Evolutionary conservation across 805 yeast species (phyloP).

Genomic region (Hanseniaspora nectarophila): DNA sequence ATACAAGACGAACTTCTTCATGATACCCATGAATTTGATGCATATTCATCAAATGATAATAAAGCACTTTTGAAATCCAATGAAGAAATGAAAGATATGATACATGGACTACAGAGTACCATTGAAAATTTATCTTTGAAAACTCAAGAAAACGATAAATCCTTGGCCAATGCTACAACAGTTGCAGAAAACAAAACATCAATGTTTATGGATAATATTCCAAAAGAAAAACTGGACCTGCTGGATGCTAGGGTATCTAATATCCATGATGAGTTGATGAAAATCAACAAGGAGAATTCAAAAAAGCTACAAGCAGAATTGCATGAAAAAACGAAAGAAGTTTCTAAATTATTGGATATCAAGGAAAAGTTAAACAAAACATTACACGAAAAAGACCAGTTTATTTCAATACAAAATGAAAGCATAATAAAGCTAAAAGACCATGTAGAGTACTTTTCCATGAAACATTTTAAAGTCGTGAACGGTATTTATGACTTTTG

Average conservation of each 20-base stretch:
- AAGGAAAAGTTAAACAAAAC: neutral
- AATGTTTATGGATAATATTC: neutral
- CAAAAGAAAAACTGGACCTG: neutral
- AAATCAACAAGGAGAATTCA: neutral
- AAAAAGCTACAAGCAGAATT: neutral
- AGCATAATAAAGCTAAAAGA: neutral
- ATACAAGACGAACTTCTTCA: slow-evolving; percentile 13
- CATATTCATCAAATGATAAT: neutral
- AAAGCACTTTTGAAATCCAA: neutral
- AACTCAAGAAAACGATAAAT: neutral
- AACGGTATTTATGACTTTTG: neutral
- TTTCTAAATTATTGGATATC: neutral
- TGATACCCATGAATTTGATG: slow-evolving; percentile 1
- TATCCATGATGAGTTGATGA: neutral
- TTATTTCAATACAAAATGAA: neutral
- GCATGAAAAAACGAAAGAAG: neutral
- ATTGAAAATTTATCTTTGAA: neutral
- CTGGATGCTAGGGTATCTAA: neutral
- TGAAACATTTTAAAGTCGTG: neutral
- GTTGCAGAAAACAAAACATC: neutral
- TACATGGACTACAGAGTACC: neutral
- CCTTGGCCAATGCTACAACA: neutral
- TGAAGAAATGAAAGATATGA: neutral
- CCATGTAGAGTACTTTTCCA: neutral
- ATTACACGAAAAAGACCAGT: neutral